Evolutionary conservation across 768 basidiomycete genomes (phyloP).

Genomic region (Tremella mesenterica): DNA sequence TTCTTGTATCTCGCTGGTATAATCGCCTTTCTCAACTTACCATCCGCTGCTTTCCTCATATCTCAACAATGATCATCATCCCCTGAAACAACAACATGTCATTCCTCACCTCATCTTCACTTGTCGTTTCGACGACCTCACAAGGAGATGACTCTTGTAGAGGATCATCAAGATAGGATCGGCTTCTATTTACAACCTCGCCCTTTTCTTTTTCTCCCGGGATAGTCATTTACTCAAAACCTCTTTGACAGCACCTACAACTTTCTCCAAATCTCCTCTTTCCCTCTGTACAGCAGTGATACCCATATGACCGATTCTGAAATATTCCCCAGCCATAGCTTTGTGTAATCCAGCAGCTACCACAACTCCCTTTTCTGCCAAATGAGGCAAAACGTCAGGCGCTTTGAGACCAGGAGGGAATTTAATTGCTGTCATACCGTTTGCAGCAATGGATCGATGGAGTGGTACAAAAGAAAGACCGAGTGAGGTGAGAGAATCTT

Average conservation of each 20-base stretch:
- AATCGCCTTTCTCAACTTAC: no score
- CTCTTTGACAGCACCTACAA: slow-evolving; percentile 57
- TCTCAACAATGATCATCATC: no score
- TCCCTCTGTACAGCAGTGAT: slow-evolving; percentile 61
- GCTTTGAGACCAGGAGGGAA: slow-evolving; percentile 73
- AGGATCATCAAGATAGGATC: background rate
- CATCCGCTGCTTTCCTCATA: no score
- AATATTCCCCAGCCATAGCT: slow-evolving; percentile 77
- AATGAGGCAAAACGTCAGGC: slow-evolving; percentile 64
- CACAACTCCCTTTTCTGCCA: slow-evolving; percentile 60
- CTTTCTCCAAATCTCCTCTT: slow-evolving; percentile 66
- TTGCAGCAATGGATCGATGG: slow-evolving; percentile 60
- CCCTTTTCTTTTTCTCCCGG: background rate
- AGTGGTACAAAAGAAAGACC: slow-evolving; percentile 64
- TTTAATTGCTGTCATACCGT: slow-evolving; percentile 85
- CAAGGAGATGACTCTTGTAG: no score
- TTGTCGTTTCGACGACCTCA: no score
- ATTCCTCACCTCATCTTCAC: background rate
- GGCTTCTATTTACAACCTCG: slow-evolving; percentile 1
- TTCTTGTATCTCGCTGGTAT: no score
- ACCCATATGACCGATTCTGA: slow-evolving; percentile 95
- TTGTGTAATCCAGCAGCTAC: slow-evolving; percentile 83
- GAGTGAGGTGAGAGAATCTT: slow-evolving; percentile 56
- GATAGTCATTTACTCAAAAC: slow-evolving; percentile 26
- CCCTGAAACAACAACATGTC: no score